Conservation (phyloP, 257 asterid species). For the Petunia axillaris region DNA sequence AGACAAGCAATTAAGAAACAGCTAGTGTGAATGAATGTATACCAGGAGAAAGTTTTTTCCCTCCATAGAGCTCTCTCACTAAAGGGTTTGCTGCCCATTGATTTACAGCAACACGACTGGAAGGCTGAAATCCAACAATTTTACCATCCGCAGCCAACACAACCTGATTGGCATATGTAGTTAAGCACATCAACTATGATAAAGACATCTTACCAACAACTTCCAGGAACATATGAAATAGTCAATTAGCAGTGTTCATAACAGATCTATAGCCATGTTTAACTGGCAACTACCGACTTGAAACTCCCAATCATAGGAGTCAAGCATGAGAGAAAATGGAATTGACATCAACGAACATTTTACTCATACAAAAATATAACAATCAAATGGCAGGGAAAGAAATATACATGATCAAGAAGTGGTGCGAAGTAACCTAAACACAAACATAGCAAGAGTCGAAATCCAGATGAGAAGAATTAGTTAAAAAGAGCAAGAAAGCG, state of each 20-base stretch:
- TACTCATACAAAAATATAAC: too few relatives aligned
- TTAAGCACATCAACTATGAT: conserved; percentile 11
- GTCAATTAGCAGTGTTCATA: neutral
- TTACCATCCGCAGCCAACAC: conserved; percentile 59
- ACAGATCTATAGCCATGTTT: neutral
- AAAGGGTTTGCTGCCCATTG: conserved; percentile 88
- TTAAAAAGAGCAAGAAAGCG: neutral
- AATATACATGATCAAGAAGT: neutral
- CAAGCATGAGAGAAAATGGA: neutral
- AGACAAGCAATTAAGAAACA: neutral
- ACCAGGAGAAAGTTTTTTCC: conserved; percentile 79
- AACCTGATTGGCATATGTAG: conserved; percentile 46
- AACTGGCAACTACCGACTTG: neutral
- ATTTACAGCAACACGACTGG: conserved; percentile 78
- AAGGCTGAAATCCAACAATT: conserved; percentile 75
- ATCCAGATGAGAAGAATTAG: neutral
- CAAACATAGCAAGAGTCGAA: neutral
- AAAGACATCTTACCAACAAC: neutral
- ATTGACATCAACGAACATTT: neutral
- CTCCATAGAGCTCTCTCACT: conserved; percentile 70
- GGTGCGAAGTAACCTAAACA: neutral
- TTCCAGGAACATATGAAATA: conserved; percentile 16
- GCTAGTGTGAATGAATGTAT: conserved; percentile 4
- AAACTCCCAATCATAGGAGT: neutral
- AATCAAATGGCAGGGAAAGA: neutral